Base-by-base conservation (phyloP, 106 monocot species). In the Apostasia ramifera region DNA sequence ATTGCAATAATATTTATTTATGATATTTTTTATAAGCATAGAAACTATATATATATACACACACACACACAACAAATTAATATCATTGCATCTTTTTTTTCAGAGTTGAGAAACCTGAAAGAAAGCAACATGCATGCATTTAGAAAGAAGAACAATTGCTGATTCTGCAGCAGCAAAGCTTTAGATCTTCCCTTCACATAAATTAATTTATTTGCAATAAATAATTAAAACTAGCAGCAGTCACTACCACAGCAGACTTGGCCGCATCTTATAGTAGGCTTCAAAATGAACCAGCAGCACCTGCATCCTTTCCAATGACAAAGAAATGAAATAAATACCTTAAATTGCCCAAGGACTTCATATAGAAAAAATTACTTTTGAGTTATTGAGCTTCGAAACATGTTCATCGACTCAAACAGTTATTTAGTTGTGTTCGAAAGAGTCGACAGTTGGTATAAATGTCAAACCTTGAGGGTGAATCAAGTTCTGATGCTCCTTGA, bases 281-380 rank as follows among this genome's bases (percentile, higher is more conserved):
- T 57, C 1, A 69, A 14, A 69, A 69, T 57, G 57, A 69, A 69
- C 69, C 69, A 69, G 69, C 57, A 69, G 45, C 69, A 69, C 69
- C 69, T 69, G 44, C 69, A 69, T 1, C 69, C 69, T 69, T 56
- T 14, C 44, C 45, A 3, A 57, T 41, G 2, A n/a, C 3, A 69
- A 2, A 0, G 3, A 6, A 55, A 56, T 3, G 52, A 2, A 52
- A 38, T 2, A 52, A 53, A 8, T 6, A 53, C 8, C 8, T 10
- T 15, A 53, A 38, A 41, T 5, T 39, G 39, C 39, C 12, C 6
- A 66, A 12, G 66, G 15, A 47, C 12, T 8, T 66, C 2, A 3
- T 15, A 47, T 12, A 48, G 5, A 6, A 63, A 5, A 44, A 12
- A 66, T 4, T 46, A 66, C 14, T 8, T 8, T 26, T 15, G 26